Evolutionary conservation across 176 grass and related monocot genomes (phyloP).

Genomic region (Rhynchospora pubera): DNA sequence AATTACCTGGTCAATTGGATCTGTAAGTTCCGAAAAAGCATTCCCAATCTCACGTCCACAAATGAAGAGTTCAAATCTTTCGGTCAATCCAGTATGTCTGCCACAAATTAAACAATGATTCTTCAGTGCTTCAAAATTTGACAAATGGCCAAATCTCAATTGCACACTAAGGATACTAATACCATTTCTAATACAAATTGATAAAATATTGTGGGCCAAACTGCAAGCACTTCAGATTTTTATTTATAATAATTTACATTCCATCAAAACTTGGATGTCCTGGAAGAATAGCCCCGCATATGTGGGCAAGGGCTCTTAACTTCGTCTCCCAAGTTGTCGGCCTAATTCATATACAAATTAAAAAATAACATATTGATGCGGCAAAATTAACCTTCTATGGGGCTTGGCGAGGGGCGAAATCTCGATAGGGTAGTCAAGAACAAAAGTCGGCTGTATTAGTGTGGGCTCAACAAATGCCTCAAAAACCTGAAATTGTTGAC

Average conservation of each 20-base stretch:
- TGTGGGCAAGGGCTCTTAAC: too few species aligned
- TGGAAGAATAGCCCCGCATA: too few species aligned
- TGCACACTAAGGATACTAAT: neutral
- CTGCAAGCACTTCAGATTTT: neutral
- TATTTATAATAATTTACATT: neutral
- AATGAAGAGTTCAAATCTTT: slow-evolving; percentile 88
- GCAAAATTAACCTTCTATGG: slow-evolving; percentile 62
- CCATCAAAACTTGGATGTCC: neutral
- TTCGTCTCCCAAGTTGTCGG: too few species aligned
- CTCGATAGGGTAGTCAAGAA: slow-evolving; percentile 97
- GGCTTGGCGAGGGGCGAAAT: slow-evolving; percentile 95
- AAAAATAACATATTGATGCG: neutral
- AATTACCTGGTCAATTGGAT: slow-evolving; percentile 87
- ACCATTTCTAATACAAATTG: neutral
- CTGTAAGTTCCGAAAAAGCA: slow-evolving; percentile 98
- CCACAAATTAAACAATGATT: slow-evolving; percentile 2
- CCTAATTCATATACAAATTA: neutral
- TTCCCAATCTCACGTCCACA: slow-evolving; percentile 98
- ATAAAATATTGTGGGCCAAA: neutral
- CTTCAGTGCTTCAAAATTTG: neutral
- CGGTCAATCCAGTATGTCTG: slow-evolving; percentile 72
- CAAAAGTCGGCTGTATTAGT: slow-evolving; percentile 90
- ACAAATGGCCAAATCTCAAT: neutral
- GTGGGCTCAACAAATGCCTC: slow-evolving; percentile 88
- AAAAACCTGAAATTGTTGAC: slow-evolving; percentile 61